Conservation (phyloP, 2,329 filamentous ascomycete species). For the Neurospora crassa region DNA sequence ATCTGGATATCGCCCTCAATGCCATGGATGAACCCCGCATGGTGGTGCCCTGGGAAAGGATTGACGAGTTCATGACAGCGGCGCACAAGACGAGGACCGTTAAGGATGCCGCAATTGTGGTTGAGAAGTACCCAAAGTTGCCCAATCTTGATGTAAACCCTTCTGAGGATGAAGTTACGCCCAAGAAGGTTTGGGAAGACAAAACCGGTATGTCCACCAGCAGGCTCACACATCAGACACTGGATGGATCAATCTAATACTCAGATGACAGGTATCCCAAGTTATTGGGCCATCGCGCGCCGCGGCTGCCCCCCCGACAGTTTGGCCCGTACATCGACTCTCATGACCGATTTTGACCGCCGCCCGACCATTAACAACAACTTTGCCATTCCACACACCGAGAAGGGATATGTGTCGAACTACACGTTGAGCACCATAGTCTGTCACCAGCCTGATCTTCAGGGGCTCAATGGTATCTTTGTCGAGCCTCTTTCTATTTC, state of each 20-base stretch:
- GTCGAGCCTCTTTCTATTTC: slow-evolving; percentile 49
- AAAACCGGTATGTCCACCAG: slow-evolving; percentile 30
- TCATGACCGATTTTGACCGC: slow-evolving; percentile 34
- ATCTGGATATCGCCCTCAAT: slow-evolving; percentile 60
- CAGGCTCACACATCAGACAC: not conserved
- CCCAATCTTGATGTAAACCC: slow-evolving; percentile 27
- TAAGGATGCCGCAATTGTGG: slow-evolving; percentile 32
- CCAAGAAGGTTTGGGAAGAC: slow-evolving; percentile 39
- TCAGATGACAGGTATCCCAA: slow-evolving; percentile 22
- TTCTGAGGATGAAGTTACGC: slow-evolving; percentile 25
- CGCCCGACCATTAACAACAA: slow-evolving; percentile 36
- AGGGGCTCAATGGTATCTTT: slow-evolving; percentile 54
- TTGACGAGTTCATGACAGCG: slow-evolving; percentile 42
- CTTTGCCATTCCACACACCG: slow-evolving; percentile 38
- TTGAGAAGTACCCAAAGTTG: slow-evolving; percentile 33
- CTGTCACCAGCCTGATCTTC: slow-evolving; percentile 56
- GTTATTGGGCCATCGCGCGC: slow-evolving; percentile 48
- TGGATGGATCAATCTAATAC: not conserved
- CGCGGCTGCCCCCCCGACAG: slow-evolving; percentile 55
- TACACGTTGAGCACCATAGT: slow-evolving; percentile 51
- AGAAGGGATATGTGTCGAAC: slow-evolving; percentile 51
- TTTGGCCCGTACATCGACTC: slow-evolving; percentile 40
- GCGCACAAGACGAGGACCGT: slow-evolving; percentile 40
- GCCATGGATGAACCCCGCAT: slow-evolving; percentile 58
- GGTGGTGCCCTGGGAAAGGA: slow-evolving; percentile 53